Base-by-base conservation (phyloP, 768 basidiomycete species). In the Rhizopogon salebrosus region DNA sequence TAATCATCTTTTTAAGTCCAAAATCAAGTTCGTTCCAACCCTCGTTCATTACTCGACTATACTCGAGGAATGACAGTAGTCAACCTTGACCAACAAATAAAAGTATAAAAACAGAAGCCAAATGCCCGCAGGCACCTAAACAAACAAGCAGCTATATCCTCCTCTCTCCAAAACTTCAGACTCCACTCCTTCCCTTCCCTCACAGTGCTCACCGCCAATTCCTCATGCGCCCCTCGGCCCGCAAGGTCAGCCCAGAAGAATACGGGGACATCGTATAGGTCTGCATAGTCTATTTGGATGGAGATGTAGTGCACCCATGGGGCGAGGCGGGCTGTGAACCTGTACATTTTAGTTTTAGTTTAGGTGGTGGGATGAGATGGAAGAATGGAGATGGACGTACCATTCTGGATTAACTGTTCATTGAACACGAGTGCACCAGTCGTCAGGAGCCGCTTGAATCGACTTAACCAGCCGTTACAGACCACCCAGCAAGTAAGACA, bases 261-360 rank as follows among this genome's bases (percentile, higher is more conserved):
- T 0, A 81, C 62, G 54, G 87, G 72, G 13, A 80, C 70, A 60
- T 87, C 86, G 64, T 84, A 79, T 3, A 88, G 66, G 62, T 88
- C 84, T 0, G 78, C 78, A 13, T 82, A 73, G 61, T 85, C 82
- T 8, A 82, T 57, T 57, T 80, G 75, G 7, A 87, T 70, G 2
- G 85, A 84, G 1, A 87, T 72, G 62, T 86, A 87, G 63, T 85
- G 84, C 6, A 85, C 70, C 83, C 84, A 85, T 4, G 83, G 80
- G 36, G 72, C 74, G 48, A 80, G 68, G 3, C 80, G 74, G 54
- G 80, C 78, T 18, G 71, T 67, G 57, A 67, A 82, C 79, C 78
- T 79, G 56, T 26, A n/a, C 4, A 3, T 1, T 4, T 3, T 8
- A 6, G 27, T 6, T 16, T 11, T 3, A 14, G 20, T 9, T 2